phyloP scores from a whole-genome alignment of 176 grass and related monocot species.

The Metroxylon sagu region DNA sequence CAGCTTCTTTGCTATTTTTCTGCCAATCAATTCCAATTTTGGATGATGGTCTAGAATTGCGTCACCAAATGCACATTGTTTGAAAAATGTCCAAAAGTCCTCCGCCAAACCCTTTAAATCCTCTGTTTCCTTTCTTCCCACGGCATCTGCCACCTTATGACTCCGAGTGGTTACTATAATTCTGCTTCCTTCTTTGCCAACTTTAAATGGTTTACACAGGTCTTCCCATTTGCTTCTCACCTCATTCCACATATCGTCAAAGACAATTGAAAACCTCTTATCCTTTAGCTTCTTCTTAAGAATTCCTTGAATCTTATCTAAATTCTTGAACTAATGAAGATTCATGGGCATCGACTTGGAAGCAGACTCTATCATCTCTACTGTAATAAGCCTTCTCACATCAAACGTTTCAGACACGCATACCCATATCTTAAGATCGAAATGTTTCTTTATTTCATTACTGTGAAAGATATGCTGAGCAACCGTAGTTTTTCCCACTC shows the following conservation, averaged over 20 bases:
- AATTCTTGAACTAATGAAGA: not conserved
- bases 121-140: not conserved
- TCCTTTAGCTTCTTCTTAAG: not conserved
- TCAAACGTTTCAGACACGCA: not conserved
- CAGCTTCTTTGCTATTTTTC: slow-evolving; percentile 2
- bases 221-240: slow-evolving; percentile 12
- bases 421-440: slow-evolving; percentile 3
- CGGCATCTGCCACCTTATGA: not conserved
- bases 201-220: slow-evolving; percentile 13
- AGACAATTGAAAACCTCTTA: slow-evolving; percentile 18
- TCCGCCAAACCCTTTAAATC: slow-evolving; percentile 4
- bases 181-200: slow-evolving; percentile 12
- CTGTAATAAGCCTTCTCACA: slow-evolving; percentile 6
- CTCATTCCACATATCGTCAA: slow-evolving; percentile 34
- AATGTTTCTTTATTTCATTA: not conserved
- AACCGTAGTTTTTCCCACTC: slow-evolving; percentile 4
- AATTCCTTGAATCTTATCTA: not conserved
- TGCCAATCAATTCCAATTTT: not conserved
- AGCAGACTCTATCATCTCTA: not conserved
- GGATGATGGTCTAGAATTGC: not conserved
- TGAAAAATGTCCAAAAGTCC: not conserved
- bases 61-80: slow-evolving; percentile 12
- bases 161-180: slow-evolving; percentile 27
- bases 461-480: slow-evolving; percentile 4
- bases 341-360: not conserved